phyloP scores from a whole-genome alignment of 176 grass and related monocot genomes.

The Eleusine indica region DNA sequence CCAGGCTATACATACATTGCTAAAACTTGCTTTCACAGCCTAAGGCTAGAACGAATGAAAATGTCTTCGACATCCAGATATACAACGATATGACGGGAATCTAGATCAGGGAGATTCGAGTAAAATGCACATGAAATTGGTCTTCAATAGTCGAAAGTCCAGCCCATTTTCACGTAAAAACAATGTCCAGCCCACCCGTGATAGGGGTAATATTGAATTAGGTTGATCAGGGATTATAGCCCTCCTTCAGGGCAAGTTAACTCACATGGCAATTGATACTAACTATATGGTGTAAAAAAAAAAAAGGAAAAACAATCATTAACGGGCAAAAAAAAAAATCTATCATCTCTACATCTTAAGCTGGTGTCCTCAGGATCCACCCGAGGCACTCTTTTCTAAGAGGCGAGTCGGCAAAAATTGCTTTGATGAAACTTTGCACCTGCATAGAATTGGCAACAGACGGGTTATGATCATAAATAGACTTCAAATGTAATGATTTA shows the following conservation, averaged over 20 bases:
- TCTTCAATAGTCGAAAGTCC: not conserved
- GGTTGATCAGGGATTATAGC: not conserved
- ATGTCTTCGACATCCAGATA: not conserved
- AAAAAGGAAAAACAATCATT: not conserved
- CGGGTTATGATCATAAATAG: not conserved
- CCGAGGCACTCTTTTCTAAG: conserved; percentile 70
- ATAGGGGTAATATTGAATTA: too few species aligned
- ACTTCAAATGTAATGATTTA: not conserved
- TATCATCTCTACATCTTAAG: conserved; percentile 30
- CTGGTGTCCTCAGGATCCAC: conserved; percentile 48
- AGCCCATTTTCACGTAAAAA: too few species aligned
- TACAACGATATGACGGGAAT: not conserved
- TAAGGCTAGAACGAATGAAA: not conserved
- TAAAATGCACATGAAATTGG: not conserved
- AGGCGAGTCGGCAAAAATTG: conserved; percentile 67
- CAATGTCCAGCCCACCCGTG: too few species aligned
- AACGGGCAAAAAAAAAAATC: not conserved
- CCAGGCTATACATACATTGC: not conserved
- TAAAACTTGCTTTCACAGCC: not conserved
- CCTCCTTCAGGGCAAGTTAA: not conserved
- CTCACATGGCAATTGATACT: not conserved
- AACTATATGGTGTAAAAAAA: not conserved
- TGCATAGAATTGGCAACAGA: conserved; percentile 30
- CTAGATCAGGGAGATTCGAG: not conserved
- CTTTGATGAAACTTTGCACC: conserved; percentile 74